These are phyloP conservation scores for Kluyveromyces marxianus DNA, from an alignment of 1,139 yeast genomes.

Conservation along the genomic window DNA sequence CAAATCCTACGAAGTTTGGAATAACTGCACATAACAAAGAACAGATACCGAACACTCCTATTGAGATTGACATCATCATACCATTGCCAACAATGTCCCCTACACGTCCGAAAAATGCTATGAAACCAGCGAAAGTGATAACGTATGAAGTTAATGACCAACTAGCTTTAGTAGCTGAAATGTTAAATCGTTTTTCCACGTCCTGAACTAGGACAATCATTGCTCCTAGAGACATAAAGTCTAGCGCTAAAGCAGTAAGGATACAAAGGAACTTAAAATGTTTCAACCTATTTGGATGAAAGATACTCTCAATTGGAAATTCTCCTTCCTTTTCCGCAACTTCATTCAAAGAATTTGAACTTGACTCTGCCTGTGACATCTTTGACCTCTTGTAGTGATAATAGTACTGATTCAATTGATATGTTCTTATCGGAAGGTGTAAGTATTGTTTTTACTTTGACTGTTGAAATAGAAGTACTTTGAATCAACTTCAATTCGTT, in stretches of 20 bases:
- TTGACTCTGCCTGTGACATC: too few species aligned
- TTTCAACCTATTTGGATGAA: background rate
- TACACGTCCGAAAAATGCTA: constrained; percentile 27
- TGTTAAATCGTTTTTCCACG: background rate
- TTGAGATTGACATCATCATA: constrained; percentile 14
- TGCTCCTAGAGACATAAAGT: background rate
- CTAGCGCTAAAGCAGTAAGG: constrained; percentile 1
- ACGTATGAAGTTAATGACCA: constrained; percentile 32
- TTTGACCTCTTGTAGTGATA: too few species aligned
- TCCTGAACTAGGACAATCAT: constrained; percentile 1
- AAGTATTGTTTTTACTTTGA: too few species aligned
- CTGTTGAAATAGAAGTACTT: too few species aligned
- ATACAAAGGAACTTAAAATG: background rate
- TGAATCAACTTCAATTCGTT: too few species aligned
- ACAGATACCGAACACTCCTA: constrained; percentile 16
- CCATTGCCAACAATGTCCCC: constrained; percentile 31
- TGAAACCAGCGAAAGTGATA: constrained; percentile 29
- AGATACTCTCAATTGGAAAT: background rate
- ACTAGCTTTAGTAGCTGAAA: constrained; percentile 7
- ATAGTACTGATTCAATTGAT: too few species aligned
- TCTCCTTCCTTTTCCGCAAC: background rate
- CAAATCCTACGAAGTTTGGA: constrained; percentile 27
- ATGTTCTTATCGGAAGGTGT: too few species aligned
- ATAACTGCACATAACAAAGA: constrained; percentile 27
- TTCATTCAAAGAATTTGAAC: too few species aligned